phyloP scores from a whole-genome alignment of 805 yeast species.

The Danielozyma ontarioensis region DNA sequence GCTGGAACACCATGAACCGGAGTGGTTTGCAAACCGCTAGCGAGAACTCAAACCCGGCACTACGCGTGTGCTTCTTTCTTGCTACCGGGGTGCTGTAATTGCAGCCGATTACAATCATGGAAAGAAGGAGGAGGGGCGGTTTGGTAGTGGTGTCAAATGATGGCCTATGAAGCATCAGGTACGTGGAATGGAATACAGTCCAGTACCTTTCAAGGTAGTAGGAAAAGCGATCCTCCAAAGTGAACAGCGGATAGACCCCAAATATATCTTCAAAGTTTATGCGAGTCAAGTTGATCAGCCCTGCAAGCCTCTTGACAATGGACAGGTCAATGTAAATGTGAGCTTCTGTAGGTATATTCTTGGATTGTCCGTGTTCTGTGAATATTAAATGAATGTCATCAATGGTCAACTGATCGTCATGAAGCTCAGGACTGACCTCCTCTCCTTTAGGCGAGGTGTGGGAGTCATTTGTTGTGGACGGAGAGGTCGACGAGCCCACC shows the following conservation, averaged over 20 bases:
- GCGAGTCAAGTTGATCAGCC: slow-evolving; percentile 21
- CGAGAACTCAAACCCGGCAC: slow-evolving; percentile 36
- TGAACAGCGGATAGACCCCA: slow-evolving; percentile 17
- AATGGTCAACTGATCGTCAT: slow-evolving; percentile 1
- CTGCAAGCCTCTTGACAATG: slow-evolving; percentile 29
- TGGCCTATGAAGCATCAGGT: slow-evolving; percentile 54
- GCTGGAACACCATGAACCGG: slow-evolving; percentile 65
- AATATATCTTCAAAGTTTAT: slow-evolving; percentile 22
- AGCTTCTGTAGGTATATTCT: slow-evolving; percentile 20
- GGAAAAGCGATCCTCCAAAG: slow-evolving; percentile 30
- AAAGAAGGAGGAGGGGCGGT: slow-evolving; percentile 45
- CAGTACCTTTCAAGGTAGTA: slow-evolving; percentile 43
- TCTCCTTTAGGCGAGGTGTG: slow-evolving; percentile 10
- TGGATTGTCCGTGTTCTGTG: slow-evolving; percentile 13
- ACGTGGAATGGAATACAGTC: slow-evolving; percentile 55
- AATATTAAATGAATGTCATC: slow-evolving; percentile 7
- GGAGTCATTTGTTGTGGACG: slow-evolving; percentile 25
- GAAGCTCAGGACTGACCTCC: slow-evolving; percentile 4
- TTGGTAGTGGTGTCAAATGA: slow-evolving; percentile 47
- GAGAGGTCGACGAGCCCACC: slow-evolving; percentile 27
- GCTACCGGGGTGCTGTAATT: slow-evolving; percentile 31
- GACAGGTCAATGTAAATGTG: slow-evolving; percentile 36
- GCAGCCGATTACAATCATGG: slow-evolving; percentile 58
- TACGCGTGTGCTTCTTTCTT: slow-evolving; percentile 10
- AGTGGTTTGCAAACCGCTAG: slow-evolving; percentile 50